phyloP scores from a whole-genome alignment of 2,329 filamentous ascomycete species.

The Venturia asperata region DNA sequence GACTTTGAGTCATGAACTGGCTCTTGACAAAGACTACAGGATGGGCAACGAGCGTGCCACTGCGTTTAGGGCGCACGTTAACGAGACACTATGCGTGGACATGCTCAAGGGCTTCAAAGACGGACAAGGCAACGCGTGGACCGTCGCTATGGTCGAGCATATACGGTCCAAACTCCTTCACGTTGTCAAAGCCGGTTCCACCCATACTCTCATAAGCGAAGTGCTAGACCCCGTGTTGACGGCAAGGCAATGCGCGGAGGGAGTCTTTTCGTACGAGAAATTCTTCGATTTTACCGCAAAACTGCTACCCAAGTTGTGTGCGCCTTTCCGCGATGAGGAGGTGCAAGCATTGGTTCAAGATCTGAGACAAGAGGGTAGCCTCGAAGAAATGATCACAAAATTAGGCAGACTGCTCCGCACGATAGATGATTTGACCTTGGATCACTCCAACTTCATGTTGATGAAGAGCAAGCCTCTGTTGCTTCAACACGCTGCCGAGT shows the following conservation, averaged over 20 bases:
- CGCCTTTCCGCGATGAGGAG: conserved; percentile 70
- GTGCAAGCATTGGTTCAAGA: conserved; percentile 62
- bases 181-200: conserved; percentile 52
- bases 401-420: conserved; percentile 68
- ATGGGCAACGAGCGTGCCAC: conserved; percentile 54
- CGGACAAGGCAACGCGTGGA: conserved; percentile 59
- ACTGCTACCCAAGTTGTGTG: conserved; percentile 71
- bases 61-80: conserved; percentile 50
- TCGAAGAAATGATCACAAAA: conserved; percentile 64
- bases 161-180: conserved; percentile 66
- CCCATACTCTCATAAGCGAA: conserved; percentile 66
- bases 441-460: conserved; percentile 76
- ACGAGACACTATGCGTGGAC: conserved; percentile 52
- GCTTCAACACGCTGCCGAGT: conserved; percentile 62
- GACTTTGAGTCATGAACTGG: conserved; percentile 68
- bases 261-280: conserved; percentile 71
- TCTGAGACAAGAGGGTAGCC: conserved; percentile 39
- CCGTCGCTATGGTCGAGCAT: conserved; percentile 62
- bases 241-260: conserved; percentile 59
- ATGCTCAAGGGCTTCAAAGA: conserved; percentile 58
- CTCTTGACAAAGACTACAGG: conserved; percentile 70
- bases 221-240: conserved; percentile 67
- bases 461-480: conserved; percentile 64
- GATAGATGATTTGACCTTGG: conserved; percentile 69
- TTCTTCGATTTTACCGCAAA: conserved; percentile 72